Evolutionary conservation across 108 stramenopile genomes (phyloP).

Genomic region (Cylindrotheca fusiformis): DNA sequence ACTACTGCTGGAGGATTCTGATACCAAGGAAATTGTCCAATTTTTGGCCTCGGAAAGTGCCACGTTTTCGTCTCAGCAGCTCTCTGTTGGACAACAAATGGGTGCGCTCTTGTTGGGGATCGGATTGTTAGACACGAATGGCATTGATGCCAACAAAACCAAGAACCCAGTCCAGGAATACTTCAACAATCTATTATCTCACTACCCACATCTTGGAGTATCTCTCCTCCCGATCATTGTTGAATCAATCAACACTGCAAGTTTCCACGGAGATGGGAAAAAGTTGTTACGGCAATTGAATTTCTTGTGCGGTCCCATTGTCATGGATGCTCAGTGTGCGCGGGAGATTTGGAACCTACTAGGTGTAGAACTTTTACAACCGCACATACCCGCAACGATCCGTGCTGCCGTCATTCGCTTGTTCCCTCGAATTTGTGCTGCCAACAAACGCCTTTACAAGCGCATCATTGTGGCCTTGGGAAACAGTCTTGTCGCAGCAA

Average conservation of each 20-base stretch:
- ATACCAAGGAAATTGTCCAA: conserved; percentile 17
- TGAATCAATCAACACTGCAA: conserved; percentile 30
- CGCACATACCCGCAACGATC: conserved; percentile 35
- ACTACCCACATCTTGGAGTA: conserved; percentile 51
- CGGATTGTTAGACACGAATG: conserved; percentile 15
- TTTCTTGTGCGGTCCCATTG: conserved; percentile 40
- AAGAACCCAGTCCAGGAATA: conserved; percentile 8
- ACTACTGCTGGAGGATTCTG: conserved; percentile 10
- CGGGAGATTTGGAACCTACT: conserved; percentile 65
- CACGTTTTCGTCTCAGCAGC: neutral
- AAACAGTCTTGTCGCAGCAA: conserved; percentile 25
- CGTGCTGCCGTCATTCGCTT: conserved; percentile 51
- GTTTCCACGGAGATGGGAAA: conserved; percentile 17
- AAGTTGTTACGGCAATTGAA: conserved; percentile 19
- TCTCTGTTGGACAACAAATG: conserved; percentile 25
- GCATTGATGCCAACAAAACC: neutral
- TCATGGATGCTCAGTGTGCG: conserved; percentile 63
- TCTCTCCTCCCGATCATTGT: conserved; percentile 34
- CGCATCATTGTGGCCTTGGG: conserved; percentile 62
- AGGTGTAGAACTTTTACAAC: conserved; percentile 32
- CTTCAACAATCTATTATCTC: conserved; percentile 17
- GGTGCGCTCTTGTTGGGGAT: conserved; percentile 29
- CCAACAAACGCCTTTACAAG: conserved; percentile 63
- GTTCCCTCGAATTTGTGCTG: conserved; percentile 53
- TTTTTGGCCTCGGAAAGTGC: conserved; percentile 5